Evolutionary conservation across 768 basidiomycete genomes (phyloP), one percentile per base, ranked within the genome.

Genomic region (Auriscalpium microsporum): DNA sequence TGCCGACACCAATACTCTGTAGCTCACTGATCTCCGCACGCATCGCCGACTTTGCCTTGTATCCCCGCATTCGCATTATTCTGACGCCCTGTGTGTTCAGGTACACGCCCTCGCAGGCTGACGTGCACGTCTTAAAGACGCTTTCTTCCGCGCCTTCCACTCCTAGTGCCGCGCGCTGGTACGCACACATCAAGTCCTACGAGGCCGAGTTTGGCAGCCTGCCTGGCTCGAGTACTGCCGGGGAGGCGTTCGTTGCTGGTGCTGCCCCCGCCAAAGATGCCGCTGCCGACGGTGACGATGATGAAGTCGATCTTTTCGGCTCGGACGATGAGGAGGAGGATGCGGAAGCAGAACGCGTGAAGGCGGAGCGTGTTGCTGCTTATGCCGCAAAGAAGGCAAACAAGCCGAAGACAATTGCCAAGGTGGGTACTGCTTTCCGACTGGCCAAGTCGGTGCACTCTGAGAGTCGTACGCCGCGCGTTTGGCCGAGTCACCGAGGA

Each of bases 331-430:
- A 67, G 16, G 68, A 77, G 42, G 79, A 75, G 58, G 72, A 80
- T 59, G 72, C 71, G 45, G 71, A 73, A 55, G 81, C 79, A 59
- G 78, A 82, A 64, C 73, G 78, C 47, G 67, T 88, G 63, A 79
- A 79, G 86, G 85, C 86, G 33, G 85, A 97, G 72, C 92, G 96
- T 72, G 81, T 98, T 57, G 92, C 90, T 56, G 90, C 83, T 45
- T 99, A 99, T 75, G 82, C 90, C 60, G 89, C 78, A 50, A 95
- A 90, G 80, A 98, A 98, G 76, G 93, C 91, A 21, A 77, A 74
- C 68, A 97, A 95, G 74, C 80, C 85, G 61, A 94, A 96, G 78
- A 75, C 87, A 38, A 72, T 80, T 50, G 94, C 93, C 66, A 97
- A 97, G 81, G 90, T 90, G 37, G 46, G 75, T 67, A 11, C 45